Evolutionary conservation across 441 rosid species (phyloP).

Genomic region (Arabidopsis hybrid): DNA sequence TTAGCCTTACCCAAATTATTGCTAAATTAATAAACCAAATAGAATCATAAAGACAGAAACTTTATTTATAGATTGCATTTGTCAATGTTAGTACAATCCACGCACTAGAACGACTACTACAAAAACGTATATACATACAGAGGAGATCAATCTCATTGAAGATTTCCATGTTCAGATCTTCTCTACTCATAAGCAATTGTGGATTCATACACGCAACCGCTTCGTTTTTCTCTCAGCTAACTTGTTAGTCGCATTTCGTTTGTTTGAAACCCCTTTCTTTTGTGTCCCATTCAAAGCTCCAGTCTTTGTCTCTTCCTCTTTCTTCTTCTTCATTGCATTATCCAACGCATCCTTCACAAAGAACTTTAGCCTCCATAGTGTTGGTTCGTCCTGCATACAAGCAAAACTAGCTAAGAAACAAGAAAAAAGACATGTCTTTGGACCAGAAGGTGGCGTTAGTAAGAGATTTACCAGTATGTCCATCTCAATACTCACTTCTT

Average conservation of each 20-base stretch:
- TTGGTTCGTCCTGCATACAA: constrained; percentile 72
- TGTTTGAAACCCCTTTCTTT: constrained; percentile 33
- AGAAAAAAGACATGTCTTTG: not conserved
- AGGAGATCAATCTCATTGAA: constrained; percentile 11
- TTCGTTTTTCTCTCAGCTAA: constrained; percentile 36
- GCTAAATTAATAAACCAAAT: not conserved
- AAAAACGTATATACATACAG: constrained; percentile 9
- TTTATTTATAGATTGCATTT: constrained; percentile 16
- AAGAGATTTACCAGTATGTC: constrained; percentile 66
- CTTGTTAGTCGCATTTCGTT: constrained; percentile 34
- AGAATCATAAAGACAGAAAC: constrained; percentile 5
- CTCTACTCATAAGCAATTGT: not conserved
- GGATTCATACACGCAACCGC: constrained; percentile 20
- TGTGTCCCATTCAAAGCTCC: constrained; percentile 18
- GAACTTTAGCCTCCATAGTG: constrained; percentile 88
- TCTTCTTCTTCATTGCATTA: constrained; percentile 52
- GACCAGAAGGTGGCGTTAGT: constrained; percentile 17
- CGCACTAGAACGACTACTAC: constrained; percentile 1
- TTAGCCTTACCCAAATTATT: not conserved
- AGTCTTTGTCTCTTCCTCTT: constrained; percentile 44
- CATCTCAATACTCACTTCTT: constrained; percentile 79
- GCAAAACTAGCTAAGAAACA: not conserved
- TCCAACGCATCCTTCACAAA: constrained; percentile 81
- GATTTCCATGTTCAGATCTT: not conserved
- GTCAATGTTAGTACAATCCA: constrained; percentile 3